Percentiles rank a stretch among this genome's conserved stretches.
These are phyloP conservation scores for Colletotrichum spaethianum DNA, from an alignment of 2,329 filamentous ascomycete genomes.

Conservation along the genomic window DNA sequence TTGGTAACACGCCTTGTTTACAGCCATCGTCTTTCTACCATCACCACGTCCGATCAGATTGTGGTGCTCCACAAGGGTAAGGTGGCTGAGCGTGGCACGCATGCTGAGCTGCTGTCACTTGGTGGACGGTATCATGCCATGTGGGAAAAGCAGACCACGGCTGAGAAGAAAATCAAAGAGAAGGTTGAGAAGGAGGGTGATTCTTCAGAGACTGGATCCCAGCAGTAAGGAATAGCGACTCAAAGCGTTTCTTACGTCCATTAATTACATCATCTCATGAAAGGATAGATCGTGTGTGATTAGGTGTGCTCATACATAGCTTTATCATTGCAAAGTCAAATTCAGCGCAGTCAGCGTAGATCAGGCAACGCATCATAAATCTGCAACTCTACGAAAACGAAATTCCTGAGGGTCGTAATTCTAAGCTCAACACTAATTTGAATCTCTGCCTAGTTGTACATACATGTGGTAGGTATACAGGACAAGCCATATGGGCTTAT, in stretches of 20 bases:
- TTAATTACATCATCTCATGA: neutral
- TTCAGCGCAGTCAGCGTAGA: neutral
- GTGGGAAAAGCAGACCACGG: slow-evolving; percentile 66
- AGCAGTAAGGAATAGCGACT: slow-evolving; percentile 1
- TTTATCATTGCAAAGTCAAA: neutral
- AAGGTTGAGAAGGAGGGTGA: slow-evolving; percentile 37
- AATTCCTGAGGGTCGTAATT: no score
- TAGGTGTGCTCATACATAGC: neutral
- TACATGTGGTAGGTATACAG: no score
- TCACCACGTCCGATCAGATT: slow-evolving; percentile 69
- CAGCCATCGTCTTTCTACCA: slow-evolving; percentile 71
- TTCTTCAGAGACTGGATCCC: slow-evolving; percentile 33
- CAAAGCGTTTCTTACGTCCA: neutral
- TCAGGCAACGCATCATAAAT: neutral
- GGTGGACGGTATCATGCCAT: slow-evolving; percentile 65
- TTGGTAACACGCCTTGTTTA: neutral
- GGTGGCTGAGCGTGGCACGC: slow-evolving; percentile 66
- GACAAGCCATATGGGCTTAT: no score
- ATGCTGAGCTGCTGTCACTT: slow-evolving; percentile 60
- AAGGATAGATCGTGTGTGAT: neutral
- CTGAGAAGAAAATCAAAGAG: slow-evolving; percentile 52
- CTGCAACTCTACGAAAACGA: neutral
- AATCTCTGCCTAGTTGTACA: no score
- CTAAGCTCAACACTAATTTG: no score
- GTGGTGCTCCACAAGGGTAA: slow-evolving; percentile 67